phyloP scores from a whole-genome alignment of 2,329 filamentous ascomycete genomes.

The Passalora sequoiae region DNA sequence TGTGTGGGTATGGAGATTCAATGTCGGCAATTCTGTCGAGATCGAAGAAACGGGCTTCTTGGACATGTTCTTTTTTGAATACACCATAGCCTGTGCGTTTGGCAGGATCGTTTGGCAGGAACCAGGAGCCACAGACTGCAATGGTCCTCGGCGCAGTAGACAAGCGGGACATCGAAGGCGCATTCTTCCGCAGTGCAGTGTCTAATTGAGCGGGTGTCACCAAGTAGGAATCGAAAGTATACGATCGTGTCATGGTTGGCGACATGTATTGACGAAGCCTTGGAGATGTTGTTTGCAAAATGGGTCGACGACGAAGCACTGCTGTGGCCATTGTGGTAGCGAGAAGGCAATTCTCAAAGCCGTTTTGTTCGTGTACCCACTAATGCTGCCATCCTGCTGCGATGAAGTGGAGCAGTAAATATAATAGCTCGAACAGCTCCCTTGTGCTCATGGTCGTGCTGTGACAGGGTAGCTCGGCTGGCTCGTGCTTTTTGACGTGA shows the following conservation, averaged over 20 bases:
- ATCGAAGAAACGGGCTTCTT: constrained; percentile 90
- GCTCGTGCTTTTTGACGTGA: too few species aligned
- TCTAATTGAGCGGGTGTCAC: constrained; percentile 78
- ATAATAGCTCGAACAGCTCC: too few species aligned
- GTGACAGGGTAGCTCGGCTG: neutral
- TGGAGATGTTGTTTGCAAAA: constrained; percentile 1
- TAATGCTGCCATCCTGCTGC: too few species aligned
- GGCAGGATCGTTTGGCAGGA: constrained; percentile 78
- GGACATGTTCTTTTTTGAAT: constrained; percentile 79
- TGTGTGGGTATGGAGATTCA: constrained; percentile 86
- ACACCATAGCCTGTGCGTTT: constrained; percentile 72
- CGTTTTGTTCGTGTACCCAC: too few species aligned
- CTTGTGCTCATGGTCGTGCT: neutral
- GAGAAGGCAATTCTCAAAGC: too few species aligned
- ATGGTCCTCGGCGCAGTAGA: constrained; percentile 78
- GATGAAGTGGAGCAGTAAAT: too few species aligned
- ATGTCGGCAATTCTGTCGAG: constrained; percentile 86
- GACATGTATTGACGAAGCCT: constrained; percentile 1
- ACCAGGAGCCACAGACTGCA: constrained; percentile 90
- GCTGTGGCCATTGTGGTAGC: constrained; percentile 1
- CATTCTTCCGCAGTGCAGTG: constrained; percentile 75
- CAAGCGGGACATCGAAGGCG: constrained; percentile 69
- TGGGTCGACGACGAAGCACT: constrained; percentile 6
- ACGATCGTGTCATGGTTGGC: constrained; percentile 33
- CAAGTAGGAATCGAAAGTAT: constrained; percentile 70